A percentile compares a stretch with the other conserved stretches of the same genome.
These are phyloP conservation scores for Neonectria sp. DNA, from an alignment of 2,329 filamentous ascomycete species.

Conservation along the genomic window DNA sequence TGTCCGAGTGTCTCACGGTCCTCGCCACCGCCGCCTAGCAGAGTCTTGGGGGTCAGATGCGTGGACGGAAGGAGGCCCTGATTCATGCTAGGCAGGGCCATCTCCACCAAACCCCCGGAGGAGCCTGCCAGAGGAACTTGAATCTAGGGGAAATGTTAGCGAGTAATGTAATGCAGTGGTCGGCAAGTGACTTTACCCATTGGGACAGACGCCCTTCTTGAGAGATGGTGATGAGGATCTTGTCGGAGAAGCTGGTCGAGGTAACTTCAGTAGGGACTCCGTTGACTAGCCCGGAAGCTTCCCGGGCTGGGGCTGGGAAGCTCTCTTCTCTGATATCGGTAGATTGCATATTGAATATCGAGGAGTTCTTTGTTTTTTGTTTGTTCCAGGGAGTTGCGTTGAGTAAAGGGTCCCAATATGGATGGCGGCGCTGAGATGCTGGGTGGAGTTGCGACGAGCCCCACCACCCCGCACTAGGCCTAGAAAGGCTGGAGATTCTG, in stretches of 20 bases:
- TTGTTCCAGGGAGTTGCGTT: neutral
- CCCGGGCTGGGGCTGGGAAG: conserved; percentile 78
- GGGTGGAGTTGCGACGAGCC: conserved; percentile 32
- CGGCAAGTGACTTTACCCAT: conserved; percentile 75
- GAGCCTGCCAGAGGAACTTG: conserved; percentile 84
- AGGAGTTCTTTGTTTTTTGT: conserved; percentile 26
- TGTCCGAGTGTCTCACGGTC: conserved; percentile 89
- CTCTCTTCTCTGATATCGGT: conserved; percentile 64
- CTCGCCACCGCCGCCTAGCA: conserved; percentile 86
- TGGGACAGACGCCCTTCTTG: conserved; percentile 90
- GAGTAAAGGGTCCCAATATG: conserved; percentile 1
- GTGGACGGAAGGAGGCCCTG: conserved; percentile 78
- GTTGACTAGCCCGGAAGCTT: conserved; percentile 74
- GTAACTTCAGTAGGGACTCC: conserved; percentile 80
- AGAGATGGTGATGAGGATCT: conserved; percentile 89
- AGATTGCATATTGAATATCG: conserved; percentile 54
- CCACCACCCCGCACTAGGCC: conserved; percentile 55
- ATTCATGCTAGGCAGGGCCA: conserved; percentile 64
- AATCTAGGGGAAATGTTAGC: conserved; percentile 63
- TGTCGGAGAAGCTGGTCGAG: conserved; percentile 85
- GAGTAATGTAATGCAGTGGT: neutral
- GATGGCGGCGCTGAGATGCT: conserved; percentile 15
- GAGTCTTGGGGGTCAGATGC: conserved; percentile 87
- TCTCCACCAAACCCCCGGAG: conserved; percentile 75
- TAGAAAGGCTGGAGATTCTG: conserved; percentile 47